Evolutionary conservation across 1,139 yeast genomes (phyloP).

Genomic region (Yamadazyma membranifaciens): DNA sequence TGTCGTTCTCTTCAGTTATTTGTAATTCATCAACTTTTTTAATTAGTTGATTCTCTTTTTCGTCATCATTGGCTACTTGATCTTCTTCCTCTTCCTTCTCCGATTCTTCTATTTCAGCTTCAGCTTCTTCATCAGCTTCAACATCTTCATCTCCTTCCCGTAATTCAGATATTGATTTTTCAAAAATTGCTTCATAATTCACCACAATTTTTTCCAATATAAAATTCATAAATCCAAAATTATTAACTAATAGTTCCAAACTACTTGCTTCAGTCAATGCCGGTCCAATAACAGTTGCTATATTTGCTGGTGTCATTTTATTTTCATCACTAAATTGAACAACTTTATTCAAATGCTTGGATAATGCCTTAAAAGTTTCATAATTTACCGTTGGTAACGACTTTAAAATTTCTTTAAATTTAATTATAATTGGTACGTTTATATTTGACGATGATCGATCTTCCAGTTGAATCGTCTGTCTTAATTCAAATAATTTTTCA

Average conservation of each 20-base stretch:
- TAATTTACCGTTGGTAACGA: slow-evolving; percentile 65
- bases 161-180: slow-evolving; percentile 8
- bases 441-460: not conserved
- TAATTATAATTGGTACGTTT: slow-evolving; percentile 21
- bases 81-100: not conserved
- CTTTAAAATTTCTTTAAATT: slow-evolving; percentile 45
- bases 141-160: not conserved
- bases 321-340: slow-evolving; percentile 59
- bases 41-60: not conserved
- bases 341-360: slow-evolving; percentile 66
- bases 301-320: slow-evolving; percentile 76
- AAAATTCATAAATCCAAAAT: slow-evolving; percentile 56
- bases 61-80: not conserved
- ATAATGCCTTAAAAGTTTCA: slow-evolving; percentile 62
- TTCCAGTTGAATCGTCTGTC: slow-evolving; percentile 20
- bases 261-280: slow-evolving; percentile 59
- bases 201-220: slow-evolving; percentile 50
- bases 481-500: slow-evolving; percentile 47
- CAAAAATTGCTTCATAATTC: slow-evolving; percentile 42
- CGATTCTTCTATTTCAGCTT: slow-evolving; percentile 1
- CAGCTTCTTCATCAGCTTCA: not conserved
- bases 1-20: not conserved
- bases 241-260: slow-evolving; percentile 47
- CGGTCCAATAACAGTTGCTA: slow-evolving; percentile 75
- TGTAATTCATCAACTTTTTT: not conserved